Percentiles rank a stretch among this genome's conserved stretches.
phyloP scores from a whole-genome alignment of 73 alveolate species.

The Paramecium bursaria region DNA sequence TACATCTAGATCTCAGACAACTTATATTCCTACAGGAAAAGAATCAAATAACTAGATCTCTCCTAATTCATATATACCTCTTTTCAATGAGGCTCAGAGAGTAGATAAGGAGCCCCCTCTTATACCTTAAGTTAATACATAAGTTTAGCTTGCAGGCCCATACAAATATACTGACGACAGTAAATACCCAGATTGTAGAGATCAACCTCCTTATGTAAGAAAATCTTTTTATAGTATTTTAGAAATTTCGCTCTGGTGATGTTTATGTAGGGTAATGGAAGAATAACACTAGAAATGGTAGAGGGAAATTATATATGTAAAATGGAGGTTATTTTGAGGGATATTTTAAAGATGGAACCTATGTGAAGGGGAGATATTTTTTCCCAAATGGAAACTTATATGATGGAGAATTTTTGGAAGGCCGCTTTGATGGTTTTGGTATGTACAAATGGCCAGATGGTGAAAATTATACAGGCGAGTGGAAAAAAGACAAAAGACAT shows the following conservation, averaged over 20 bases:
- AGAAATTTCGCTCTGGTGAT: constrained; percentile 54
- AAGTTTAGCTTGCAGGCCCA: background rate
- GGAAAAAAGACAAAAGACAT: constrained; percentile 56
- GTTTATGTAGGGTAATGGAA: constrained; percentile 45
- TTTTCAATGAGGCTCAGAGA: background rate
- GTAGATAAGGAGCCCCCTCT: constrained; percentile 46
- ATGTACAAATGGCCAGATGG: constrained; percentile 63
- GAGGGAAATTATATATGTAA: constrained; percentile 30
- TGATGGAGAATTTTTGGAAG: constrained; percentile 61
- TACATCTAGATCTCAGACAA: background rate
- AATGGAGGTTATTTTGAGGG: constrained; percentile 50
- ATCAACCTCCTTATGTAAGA: constrained; percentile 45
- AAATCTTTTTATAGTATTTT: too few relatives aligned
- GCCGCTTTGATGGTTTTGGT: constrained; percentile 52
- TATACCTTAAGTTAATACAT: background rate
- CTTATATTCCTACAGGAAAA: too few relatives aligned
- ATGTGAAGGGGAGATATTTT: constrained; percentile 39
- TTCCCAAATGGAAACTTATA: constrained; percentile 59
- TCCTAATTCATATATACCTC: background rate
- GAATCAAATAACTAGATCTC: background rate
- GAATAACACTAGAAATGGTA: constrained; percentile 20
- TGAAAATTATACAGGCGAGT: constrained; percentile 58
- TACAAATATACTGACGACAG: background rate
- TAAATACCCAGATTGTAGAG: background rate
- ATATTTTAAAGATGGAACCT: constrained; percentile 38